phyloP scores from a whole-genome alignment of 208 protist species.

The Tritrichomonas musculus region DNA sequence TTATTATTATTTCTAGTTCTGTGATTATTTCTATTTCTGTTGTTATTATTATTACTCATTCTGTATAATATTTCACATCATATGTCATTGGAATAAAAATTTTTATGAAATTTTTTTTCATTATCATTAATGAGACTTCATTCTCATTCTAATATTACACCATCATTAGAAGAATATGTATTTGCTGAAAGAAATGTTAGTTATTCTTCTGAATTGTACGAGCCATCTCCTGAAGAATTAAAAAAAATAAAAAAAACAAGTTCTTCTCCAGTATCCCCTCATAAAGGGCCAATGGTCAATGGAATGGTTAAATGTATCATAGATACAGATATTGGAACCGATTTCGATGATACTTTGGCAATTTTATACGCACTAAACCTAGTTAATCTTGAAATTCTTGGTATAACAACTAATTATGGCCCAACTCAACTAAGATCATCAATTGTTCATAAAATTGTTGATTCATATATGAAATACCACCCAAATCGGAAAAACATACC shows the following conservation, averaged over 20 bases:
- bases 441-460: background rate
- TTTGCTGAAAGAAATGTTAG: background rate
- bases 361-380: background rate
- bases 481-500: background rate
- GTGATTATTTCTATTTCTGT: no score
- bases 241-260: background rate
- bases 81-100: background rate
- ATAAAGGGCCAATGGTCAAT: background rate
- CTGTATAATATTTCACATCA: no score
- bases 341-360: constrained; percentile 12
- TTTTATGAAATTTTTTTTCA: background rate
- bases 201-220: background rate
- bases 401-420: background rate
- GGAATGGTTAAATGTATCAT: background rate
- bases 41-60: no score
- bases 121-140: background rate
- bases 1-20: no score
- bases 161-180: background rate
- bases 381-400: background rate
- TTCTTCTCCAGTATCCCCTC: background rate
- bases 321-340: constrained; percentile 11
- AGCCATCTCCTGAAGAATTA: background rate
- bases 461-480: background rate
- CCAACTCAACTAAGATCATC: background rate
- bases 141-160: background rate